These are phyloP conservation scores for Diospyros kaki DNA, from an alignment of 148 eudicot species.

Conservation along the genomic window DNA sequence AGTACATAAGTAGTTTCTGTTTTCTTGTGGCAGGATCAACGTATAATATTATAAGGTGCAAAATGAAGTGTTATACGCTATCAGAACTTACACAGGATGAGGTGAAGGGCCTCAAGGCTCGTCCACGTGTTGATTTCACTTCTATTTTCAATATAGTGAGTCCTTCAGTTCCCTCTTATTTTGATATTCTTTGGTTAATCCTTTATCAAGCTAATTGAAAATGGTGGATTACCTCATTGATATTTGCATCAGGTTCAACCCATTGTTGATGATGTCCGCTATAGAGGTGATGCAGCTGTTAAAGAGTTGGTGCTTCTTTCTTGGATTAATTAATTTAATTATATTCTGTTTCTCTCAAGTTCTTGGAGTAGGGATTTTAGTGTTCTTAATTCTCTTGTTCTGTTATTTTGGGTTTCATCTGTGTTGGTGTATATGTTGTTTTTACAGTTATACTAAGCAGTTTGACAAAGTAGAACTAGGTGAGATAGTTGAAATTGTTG, in stretches of 20 bases:
- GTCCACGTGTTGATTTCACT: slow-evolving; percentile 79
- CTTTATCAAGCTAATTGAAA: not conserved
- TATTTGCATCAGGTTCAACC: slow-evolving; percentile 63
- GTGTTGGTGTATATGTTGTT: not conserved
- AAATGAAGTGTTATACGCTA: slow-evolving; percentile 78
- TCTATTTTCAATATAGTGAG: slow-evolving; percentile 74
- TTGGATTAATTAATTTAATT: slow-evolving; percentile 4
- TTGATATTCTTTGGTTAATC: not conserved
- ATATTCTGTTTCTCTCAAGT: not conserved
- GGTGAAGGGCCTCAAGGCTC: slow-evolving; percentile 65
- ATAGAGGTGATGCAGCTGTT: slow-evolving; percentile 81
- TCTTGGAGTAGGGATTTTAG: not conserved
- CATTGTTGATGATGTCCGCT: slow-evolving; percentile 73
- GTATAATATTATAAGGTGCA: slow-evolving; percentile 37
- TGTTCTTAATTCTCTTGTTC: not conserved
- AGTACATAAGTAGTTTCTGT: too few species aligned
- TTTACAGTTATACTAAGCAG: slow-evolving; percentile 53
- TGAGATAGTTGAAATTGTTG: slow-evolving; percentile 53
- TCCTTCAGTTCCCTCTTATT: not conserved
- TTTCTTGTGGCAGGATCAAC: slow-evolving; percentile 26
- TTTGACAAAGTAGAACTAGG: slow-evolving; percentile 72
- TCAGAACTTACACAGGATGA: slow-evolving; percentile 58
- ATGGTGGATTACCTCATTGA: not conserved
- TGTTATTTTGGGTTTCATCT: not conserved
- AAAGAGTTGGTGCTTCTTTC: slow-evolving; percentile 55